Conservation (phyloP, 768 basidiomycete genomes). For the Naganishia onofrii region DNA sequence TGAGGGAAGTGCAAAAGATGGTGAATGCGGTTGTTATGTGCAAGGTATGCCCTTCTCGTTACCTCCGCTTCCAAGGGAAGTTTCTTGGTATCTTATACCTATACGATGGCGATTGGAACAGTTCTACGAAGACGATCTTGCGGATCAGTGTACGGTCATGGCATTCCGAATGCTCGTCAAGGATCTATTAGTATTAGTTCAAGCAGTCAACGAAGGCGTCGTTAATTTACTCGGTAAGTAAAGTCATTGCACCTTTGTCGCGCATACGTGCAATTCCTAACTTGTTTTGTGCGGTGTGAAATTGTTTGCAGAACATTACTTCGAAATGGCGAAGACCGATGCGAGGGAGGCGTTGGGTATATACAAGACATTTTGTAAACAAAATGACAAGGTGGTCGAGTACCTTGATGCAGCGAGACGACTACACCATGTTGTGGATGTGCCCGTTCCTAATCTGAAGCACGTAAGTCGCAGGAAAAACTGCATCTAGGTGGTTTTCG, state of each 20-base stretch:
- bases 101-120: slow-evolving; percentile 47
- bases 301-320: slow-evolving; percentile 73
- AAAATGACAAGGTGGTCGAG: slow-evolving; percentile 85
- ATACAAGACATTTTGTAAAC: slow-evolving; percentile 90
- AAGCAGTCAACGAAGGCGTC: slow-evolving; percentile 92
- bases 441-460: slow-evolving; percentile 88
- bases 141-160: slow-evolving; percentile 83
- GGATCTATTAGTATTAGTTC: slow-evolving; percentile 90
- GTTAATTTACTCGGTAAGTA: slow-evolving; percentile 58
- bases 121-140: slow-evolving; percentile 91
- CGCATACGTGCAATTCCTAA: not conserved
- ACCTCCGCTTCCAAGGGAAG: not conserved
- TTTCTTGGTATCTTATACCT: not conserved
- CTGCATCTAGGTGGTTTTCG: not conserved
- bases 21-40: slow-evolving; percentile 84
- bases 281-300: not conserved
- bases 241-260: not conserved
- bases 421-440: slow-evolving; percentile 85
- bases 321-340: slow-evolving; percentile 95
- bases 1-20: slow-evolving; percentile 82
- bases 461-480: slow-evolving; percentile 56
- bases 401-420: slow-evolving; percentile 89
- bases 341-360: slow-evolving; percentile 77
- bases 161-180: slow-evolving; percentile 92
- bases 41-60: slow-evolving; percentile 61